A percentile compares a stretch with the other conserved stretches of the same genome.
Evolutionary conservation across 306 rosid species (phyloP).

Genomic region (Ziziphus jujuba): DNA sequence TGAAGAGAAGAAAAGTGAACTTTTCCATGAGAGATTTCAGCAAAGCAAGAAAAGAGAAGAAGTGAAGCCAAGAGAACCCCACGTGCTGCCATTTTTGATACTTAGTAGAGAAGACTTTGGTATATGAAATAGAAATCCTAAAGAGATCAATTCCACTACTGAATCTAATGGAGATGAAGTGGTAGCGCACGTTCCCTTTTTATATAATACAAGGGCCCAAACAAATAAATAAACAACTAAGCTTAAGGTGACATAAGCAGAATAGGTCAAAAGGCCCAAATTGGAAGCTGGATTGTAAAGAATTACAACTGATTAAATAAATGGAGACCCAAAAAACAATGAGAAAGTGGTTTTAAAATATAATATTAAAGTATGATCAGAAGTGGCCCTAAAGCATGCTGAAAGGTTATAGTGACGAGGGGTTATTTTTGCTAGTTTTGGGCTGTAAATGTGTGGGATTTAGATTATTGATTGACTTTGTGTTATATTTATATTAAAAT

Average conservation of each 20-base stretch:
- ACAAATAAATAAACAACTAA: neutral
- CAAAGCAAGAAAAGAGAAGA: constrained; percentile 51
- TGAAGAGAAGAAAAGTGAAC: constrained; percentile 56
- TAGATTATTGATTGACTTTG: constrained; percentile 38
- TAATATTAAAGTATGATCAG: neutral
- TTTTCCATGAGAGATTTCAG: constrained; percentile 44
- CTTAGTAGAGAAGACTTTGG: no score
- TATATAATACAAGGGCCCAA: constrained; percentile 15
- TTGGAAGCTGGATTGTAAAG: neutral
- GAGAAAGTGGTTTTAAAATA: neutral
- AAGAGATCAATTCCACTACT: neutral
- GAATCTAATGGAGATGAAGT: constrained; percentile 10
- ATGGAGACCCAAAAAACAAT: neutral
- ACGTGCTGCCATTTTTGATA: constrained; percentile 51
- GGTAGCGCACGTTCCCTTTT: constrained; percentile 1
- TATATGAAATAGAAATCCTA: neutral
- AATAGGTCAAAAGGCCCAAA: constrained; percentile 20
- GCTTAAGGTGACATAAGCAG: neutral
- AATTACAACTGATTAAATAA: neutral
- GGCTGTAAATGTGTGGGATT: constrained; percentile 15
- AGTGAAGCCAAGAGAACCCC: constrained; percentile 49
- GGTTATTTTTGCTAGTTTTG: neutral
- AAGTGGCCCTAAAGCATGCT: constrained; percentile 27
- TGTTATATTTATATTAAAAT: neutral
- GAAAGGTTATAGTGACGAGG: constrained; percentile 24